Evolutionary conservation across 441 rosid genomes (phyloP).

Genomic region (Pelargonium australe): DNA sequence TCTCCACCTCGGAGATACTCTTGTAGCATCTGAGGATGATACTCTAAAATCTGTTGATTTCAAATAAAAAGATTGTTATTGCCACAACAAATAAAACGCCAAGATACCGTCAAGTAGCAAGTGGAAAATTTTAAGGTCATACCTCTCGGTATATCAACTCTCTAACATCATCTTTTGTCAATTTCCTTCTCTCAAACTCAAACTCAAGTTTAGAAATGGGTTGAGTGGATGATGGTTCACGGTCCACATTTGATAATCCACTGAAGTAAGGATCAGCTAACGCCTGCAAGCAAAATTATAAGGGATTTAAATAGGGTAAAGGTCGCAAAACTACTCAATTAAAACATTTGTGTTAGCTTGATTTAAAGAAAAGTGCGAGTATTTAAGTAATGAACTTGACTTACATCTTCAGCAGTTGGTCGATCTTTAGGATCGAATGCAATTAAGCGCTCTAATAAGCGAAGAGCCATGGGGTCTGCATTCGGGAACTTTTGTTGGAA

Average conservation of each 20-base stretch:
- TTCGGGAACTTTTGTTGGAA: constrained; percentile 76
- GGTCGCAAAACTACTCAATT: too few species aligned
- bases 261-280: constrained; percentile 79
- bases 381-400: too few species aligned
- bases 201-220: constrained; percentile 94
- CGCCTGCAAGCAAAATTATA: constrained; percentile 58
- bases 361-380: too few species aligned
- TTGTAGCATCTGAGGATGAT: constrained; percentile 98
- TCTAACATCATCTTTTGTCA: constrained; percentile 89
- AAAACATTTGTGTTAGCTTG: too few species aligned
- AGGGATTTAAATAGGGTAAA: too few species aligned
- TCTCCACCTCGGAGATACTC: constrained; percentile 97
- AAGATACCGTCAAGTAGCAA: constrained; percentile 5
- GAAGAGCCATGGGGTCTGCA: constrained; percentile 77
- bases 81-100: constrained; percentile 12
- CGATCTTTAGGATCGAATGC: constrained; percentile 99
- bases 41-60: constrained; percentile 70
- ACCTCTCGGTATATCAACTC: constrained; percentile 97
- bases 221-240: constrained; percentile 88
- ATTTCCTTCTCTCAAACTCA: constrained; percentile 92
- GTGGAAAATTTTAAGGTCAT: constrained; percentile 18
- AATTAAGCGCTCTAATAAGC: constrained; percentile 65
- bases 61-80: constrained; percentile 19
- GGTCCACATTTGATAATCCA: constrained; percentile 76
- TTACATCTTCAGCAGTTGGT: constrained; percentile 79